Evolutionary conservation across 805 yeast species (phyloP).

Genomic region (Naumovozyma castellii): DNA sequence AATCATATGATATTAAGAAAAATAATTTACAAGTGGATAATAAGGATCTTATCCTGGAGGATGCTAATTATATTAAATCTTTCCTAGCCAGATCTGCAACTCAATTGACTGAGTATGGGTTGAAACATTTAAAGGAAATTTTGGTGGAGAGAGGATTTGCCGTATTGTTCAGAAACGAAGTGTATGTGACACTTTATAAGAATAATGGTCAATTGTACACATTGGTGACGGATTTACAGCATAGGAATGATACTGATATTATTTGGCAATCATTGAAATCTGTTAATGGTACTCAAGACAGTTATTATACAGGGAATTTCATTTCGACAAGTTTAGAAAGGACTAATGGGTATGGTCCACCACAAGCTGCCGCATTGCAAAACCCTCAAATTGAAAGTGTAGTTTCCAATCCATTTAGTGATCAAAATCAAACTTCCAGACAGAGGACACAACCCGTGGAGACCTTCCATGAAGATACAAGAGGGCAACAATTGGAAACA

Average conservation of each 20-base stretch:
- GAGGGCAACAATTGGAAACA: constrained; percentile 16
- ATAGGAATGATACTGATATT: constrained; percentile 35
- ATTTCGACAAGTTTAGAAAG: constrained; percentile 31
- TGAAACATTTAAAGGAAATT: constrained; percentile 36
- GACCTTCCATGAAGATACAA: not conserved
- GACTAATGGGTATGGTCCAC: constrained; percentile 5
- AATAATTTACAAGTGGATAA: constrained; percentile 18
- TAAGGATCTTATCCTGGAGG: constrained; percentile 25
- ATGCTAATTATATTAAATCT: constrained; percentile 31
- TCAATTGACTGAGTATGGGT: constrained; percentile 67
- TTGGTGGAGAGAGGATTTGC: constrained; percentile 47
- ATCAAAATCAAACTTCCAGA: constrained; percentile 5
- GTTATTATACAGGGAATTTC: constrained; percentile 59
- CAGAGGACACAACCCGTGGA: constrained; percentile 6
- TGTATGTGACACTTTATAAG: constrained; percentile 64
- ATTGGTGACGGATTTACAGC: constrained; percentile 70
- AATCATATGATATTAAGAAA: constrained; percentile 32
- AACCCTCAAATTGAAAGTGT: not conserved
- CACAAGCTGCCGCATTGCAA: constrained; percentile 2
- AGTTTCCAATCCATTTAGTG: constrained; percentile 20
- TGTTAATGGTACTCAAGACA: constrained; percentile 59
- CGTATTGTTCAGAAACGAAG: constrained; percentile 83
- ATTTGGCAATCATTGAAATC: constrained; percentile 78
- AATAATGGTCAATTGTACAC: constrained; percentile 43
- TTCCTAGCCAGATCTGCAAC: constrained; percentile 58